These are phyloP conservation scores for Melastoma malabathricum DNA, from an alignment of 345 rosid species.

Conservation along the genomic window DNA sequence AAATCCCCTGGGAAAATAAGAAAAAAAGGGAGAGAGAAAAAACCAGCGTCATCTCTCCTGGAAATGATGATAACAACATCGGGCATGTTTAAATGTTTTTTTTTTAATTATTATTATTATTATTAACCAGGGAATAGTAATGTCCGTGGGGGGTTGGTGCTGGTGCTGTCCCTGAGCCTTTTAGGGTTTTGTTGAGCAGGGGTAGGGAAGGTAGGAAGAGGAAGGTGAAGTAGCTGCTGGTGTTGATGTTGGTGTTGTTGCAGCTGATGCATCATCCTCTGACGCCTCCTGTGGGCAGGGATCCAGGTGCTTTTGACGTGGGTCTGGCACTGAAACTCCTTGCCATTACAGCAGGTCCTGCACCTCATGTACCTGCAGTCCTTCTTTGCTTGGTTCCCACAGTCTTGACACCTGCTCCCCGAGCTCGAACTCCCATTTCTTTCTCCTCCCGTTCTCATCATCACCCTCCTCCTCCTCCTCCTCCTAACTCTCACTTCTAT, in stretches of 20 bases:
- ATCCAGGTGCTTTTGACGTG: conserved; percentile 25
- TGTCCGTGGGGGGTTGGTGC: conserved; percentile 3
- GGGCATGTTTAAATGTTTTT: too few species aligned
- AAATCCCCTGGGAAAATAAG: conserved; percentile 9
- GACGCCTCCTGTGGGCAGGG: conserved; percentile 9
- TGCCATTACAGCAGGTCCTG: conserved; percentile 21
- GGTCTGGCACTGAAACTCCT: conserved; percentile 17
- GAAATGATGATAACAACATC: too few species aligned
- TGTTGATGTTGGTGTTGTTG: conserved; percentile 5
- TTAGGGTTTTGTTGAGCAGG: conserved; percentile 19
- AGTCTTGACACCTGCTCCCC: conserved; percentile 15
- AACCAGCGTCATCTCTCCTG: too few species aligned
- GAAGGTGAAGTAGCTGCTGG: not conserved
- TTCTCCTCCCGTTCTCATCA: conserved; percentile 8
- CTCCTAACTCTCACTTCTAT: too few species aligned
- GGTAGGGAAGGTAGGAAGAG: not conserved
- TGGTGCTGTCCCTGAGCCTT: conserved; percentile 23
- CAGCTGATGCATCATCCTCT: too few species aligned
- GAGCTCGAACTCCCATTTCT: conserved; percentile 4
- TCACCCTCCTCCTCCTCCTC: conserved; percentile 1
- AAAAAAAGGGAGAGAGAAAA: not conserved
- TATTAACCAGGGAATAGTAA: not conserved
- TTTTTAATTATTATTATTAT: too few species aligned
- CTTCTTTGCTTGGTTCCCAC: conserved; percentile 25
- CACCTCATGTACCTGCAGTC: conserved; percentile 19